phyloP scores from a whole-genome alignment of 371 early-diverging fungal genomes.

The Mucor velutinosus region DNA sequence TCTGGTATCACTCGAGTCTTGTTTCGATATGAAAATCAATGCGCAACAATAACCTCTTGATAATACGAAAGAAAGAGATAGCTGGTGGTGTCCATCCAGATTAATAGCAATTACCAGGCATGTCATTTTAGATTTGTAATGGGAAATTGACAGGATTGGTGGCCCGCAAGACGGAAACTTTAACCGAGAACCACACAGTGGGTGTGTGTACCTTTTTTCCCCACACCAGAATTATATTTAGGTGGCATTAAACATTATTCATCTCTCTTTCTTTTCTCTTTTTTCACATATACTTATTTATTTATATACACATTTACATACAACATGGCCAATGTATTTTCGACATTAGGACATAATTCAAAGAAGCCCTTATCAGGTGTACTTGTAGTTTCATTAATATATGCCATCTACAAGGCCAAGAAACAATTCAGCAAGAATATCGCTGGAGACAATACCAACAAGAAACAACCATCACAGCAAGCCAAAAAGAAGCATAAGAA shows the following conservation, averaged over 20 bases:
- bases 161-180: not conserved
- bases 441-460: not conserved
- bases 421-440: constrained; percentile 27
- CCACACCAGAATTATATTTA: not conserved
- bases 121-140: constrained; percentile 4
- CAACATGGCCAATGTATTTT: constrained; percentile 40
- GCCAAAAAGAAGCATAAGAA: constrained; percentile 29
- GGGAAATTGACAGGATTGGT: not conserved
- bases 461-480: not conserved
- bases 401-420: constrained; percentile 39
- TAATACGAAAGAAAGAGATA: not conserved
- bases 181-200: not conserved
- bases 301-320: not conserved
- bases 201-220: not conserved
- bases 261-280: not conserved
- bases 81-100: not conserved
- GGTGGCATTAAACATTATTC: not conserved
- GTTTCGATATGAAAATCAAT: too few relatives aligned
- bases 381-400: constrained; percentile 40
- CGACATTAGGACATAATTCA: constrained; percentile 29
- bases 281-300: not conserved
- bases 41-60: too few relatives aligned
- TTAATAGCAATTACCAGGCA: not conserved
- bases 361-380: constrained; percentile 35
- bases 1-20: not conserved